A percentile compares a stretch with the other conserved stretches of the same genome.
phyloP scores from a whole-genome alignment of 2,329 filamentous ascomycete species.

The Aureobasidium namibiae region DNA sequence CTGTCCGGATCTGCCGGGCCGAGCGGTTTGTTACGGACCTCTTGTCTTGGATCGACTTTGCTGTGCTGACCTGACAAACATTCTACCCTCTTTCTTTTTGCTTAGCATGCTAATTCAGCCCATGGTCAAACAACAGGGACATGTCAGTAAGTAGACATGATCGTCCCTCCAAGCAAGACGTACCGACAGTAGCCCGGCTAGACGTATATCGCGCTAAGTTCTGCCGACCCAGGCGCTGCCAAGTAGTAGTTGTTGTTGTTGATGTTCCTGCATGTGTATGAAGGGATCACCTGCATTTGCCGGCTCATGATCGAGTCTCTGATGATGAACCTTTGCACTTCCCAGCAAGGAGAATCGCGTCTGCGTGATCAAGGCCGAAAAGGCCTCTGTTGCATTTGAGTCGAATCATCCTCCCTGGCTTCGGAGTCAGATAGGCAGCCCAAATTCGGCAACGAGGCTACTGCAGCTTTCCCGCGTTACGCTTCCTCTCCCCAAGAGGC shows the following conservation, averaged over 20 bases:
- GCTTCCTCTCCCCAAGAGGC: conserved; percentile 4
- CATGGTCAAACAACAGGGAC: conserved; percentile 3
- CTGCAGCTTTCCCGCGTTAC: conserved; percentile 13
- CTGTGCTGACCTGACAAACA: conserved; percentile 13
- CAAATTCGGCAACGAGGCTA: conserved; percentile 10
- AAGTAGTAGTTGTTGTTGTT: conserved; percentile 1
- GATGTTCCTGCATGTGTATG: conserved; percentile 12
- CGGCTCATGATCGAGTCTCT: conserved; percentile 10
- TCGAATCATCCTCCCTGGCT: conserved; percentile 13
- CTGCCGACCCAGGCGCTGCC: conserved; percentile 8
- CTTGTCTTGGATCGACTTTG: conserved; percentile 9
- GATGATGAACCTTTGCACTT: conserved; percentile 7
- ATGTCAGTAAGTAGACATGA: conserved; percentile 9
- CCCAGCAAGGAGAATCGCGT: conserved; percentile 12
- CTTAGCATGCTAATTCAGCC: background rate
- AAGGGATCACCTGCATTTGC: conserved; percentile 8
- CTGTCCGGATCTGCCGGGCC: conserved; percentile 9
- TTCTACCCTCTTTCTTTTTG: conserved; percentile 2
- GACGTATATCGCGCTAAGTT: conserved; percentile 2
- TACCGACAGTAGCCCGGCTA: conserved; percentile 3
- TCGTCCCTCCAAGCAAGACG: conserved; percentile 7
- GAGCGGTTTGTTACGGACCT: conserved; percentile 9
- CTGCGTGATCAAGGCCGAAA: conserved; percentile 12
- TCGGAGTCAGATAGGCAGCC: conserved; percentile 9
- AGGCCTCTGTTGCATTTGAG: conserved; percentile 9